Evolutionary conservation across 352 stramenopile species (phyloP).

Genomic region (Globisporangium orthogonon): DNA sequence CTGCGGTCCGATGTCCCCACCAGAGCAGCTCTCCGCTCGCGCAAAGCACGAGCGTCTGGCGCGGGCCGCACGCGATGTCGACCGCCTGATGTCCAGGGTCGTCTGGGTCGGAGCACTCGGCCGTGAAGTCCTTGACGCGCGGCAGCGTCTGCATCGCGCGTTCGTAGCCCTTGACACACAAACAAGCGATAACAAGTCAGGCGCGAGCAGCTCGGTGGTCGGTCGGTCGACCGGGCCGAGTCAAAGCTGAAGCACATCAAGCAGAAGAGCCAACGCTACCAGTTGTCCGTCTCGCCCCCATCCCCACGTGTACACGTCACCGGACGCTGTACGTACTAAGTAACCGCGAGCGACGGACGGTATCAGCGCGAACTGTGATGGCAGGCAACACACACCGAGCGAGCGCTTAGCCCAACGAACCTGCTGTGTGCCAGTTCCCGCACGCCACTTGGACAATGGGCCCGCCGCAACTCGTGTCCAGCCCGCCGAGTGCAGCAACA

Average conservation of each 20-base stretch:
- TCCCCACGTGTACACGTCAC: constrained; percentile 76
- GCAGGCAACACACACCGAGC: too few species aligned
- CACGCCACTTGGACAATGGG: constrained; percentile 45
- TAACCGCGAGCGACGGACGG: neutral
- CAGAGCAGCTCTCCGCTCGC: constrained; percentile 36
- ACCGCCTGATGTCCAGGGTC: constrained; percentile 21
- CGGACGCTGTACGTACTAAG: constrained; percentile 36
- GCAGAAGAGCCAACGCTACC: constrained; percentile 22
- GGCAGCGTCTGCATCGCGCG: constrained; percentile 29
- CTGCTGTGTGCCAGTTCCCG: constrained; percentile 72
- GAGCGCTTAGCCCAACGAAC: constrained; percentile 6
- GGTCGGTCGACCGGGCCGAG: neutral
- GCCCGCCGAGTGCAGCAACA: constrained; percentile 42
- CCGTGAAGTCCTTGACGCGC: constrained; percentile 31
- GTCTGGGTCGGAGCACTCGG: constrained; percentile 17
- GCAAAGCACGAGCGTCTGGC: constrained; percentile 43
- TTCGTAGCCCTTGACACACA: constrained; percentile 14
- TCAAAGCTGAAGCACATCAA: neutral
- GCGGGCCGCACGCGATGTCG: constrained; percentile 38
- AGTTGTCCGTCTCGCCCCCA: constrained; percentile 70
- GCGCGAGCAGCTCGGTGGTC: neutral
- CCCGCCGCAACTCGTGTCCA: constrained; percentile 25
- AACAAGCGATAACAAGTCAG: neutral
- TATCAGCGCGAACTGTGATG: neutral
- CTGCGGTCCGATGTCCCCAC: constrained; percentile 27